A percentile compares a stretch with the other conserved stretches of the same genome.
Evolutionary conservation across 2,329 filamentous ascomycete species (phyloP).

Genomic region (Alternaria incomplexa): DNA sequence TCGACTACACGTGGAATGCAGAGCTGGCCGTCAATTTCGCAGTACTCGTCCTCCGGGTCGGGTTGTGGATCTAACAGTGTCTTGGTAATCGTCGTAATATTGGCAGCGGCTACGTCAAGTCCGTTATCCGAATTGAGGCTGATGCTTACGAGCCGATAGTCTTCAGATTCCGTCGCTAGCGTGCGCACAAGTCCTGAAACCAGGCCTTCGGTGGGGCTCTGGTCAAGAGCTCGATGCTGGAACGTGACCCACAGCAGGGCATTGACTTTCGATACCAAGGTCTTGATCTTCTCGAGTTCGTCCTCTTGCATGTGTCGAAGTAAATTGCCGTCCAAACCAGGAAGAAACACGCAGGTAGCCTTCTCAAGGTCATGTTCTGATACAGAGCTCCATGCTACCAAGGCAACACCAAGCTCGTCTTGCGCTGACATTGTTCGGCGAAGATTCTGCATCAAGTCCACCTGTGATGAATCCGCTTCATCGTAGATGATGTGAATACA

Average conservation of each 20-base stretch:
- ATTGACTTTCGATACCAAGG: background rate
- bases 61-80: background rate
- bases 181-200: slow-evolving; percentile 17
- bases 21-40: slow-evolving; percentile 8
- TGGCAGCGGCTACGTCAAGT: background rate
- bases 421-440: background rate
- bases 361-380: background rate
- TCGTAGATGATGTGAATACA: slow-evolving; percentile 9
- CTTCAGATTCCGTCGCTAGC: slow-evolving; percentile 14
- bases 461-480: background rate
- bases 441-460: background rate
- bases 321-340: slow-evolving; percentile 5
- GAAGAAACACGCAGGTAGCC: slow-evolving; percentile 12
- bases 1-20: slow-evolving; percentile 14
- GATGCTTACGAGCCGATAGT: slow-evolving; percentile 14
- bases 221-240: background rate
- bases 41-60: slow-evolving; percentile 19
- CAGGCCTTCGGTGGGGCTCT: slow-evolving; percentile 10
- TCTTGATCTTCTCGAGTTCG: slow-evolving; percentile 8
- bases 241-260: slow-evolving; percentile 10
- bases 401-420: background rate
- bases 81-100: slow-evolving; percentile 4
- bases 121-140: background rate
- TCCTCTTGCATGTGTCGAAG: slow-evolving; percentile 11
- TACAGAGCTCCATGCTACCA: slow-evolving; percentile 3